Conservation (phyloP, 1,139 yeast genomes). For the Magnusiomyces suaveolens region DNA sequence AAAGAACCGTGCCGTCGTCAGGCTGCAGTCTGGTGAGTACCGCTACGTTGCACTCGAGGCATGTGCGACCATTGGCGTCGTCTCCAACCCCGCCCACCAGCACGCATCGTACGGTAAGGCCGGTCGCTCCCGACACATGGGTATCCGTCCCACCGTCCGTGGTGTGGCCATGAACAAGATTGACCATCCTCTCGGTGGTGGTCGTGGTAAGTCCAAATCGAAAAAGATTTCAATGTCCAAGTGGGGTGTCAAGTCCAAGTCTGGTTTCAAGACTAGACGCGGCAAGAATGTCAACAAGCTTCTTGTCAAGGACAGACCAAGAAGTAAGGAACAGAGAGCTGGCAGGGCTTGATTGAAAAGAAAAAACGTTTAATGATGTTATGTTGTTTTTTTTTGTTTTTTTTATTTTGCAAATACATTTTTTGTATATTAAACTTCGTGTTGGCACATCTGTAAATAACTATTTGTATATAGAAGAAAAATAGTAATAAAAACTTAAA, state of each 20-base stretch:
- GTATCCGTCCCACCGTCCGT: constrained; percentile 90
- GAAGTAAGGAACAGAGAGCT: constrained; percentile 26
- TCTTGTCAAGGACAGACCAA: constrained; percentile 63
- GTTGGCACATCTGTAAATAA: too few relatives aligned
- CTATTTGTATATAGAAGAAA: too few relatives aligned
- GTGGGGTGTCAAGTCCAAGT: constrained; percentile 91
- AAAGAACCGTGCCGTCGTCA: constrained; percentile 61
- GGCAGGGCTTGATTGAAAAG: constrained; percentile 9
- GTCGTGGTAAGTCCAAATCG: constrained; percentile 98
- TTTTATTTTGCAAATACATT: too few relatives aligned
- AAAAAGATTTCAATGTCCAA: constrained; percentile 89
- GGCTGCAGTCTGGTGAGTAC: constrained; percentile 86
- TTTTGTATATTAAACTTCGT: too few relatives aligned
- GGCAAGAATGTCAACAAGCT: constrained; percentile 74
- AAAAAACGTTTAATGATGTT: not conserved
- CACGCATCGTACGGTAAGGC: constrained; percentile 91
- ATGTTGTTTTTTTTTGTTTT: not conserved
- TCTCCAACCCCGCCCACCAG: constrained; percentile 91
- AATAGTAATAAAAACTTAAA: too few relatives aligned
- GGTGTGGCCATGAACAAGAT: constrained; percentile 98
- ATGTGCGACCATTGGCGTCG: constrained; percentile 90
- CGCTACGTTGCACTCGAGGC: constrained; percentile 79
- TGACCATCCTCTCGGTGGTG: constrained; percentile 99
- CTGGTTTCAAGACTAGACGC: constrained; percentile 87
- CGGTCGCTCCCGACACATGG: constrained; percentile 87